Conservation (phyloP, 176 grass and related monocot genomes). For the Phoenix dactylifera region DNA sequence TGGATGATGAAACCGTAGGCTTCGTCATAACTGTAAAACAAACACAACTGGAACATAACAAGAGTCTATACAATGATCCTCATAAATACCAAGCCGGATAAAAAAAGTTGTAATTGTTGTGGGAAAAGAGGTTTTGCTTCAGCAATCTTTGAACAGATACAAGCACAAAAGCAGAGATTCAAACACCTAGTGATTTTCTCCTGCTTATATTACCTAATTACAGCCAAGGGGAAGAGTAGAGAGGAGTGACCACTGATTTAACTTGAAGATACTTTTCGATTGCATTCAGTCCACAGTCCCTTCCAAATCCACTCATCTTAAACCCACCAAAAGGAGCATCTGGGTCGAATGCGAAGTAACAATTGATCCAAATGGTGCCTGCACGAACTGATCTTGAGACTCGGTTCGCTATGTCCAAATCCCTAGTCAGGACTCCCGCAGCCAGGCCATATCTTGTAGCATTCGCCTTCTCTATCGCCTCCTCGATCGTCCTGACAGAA, state of each 20-base stretch:
- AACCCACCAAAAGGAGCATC: slow-evolving; percentile 6
- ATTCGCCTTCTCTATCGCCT: slow-evolving; percentile 18
- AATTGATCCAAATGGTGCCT: slow-evolving; percentile 14
- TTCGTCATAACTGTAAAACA: too few species aligned
- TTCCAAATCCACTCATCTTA: slow-evolving; percentile 18
- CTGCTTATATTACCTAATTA: not conserved
- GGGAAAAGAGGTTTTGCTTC: too few species aligned
- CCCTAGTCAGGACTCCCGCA: slow-evolving; percentile 7
- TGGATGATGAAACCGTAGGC: too few species aligned
- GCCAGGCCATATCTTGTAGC: slow-evolving; percentile 2
- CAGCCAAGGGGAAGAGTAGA: slow-evolving; percentile 9
- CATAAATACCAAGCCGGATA: too few species aligned
- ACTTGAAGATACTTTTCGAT: slow-evolving; percentile 12
- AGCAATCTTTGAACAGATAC: too few species aligned
- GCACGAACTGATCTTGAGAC: slow-evolving; percentile 16
- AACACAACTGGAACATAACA: too few species aligned
- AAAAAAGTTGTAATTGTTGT: too few species aligned
- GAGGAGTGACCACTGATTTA: slow-evolving; percentile 14
- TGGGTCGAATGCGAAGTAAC: slow-evolving; percentile 13
- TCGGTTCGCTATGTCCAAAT: slow-evolving; percentile 11
- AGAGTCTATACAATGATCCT: too few species aligned
- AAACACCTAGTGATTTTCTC: too few species aligned
- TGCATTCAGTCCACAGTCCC: slow-evolving; percentile 7
- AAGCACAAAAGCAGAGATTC: too few species aligned
- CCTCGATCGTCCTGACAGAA: slow-evolving; percentile 3